These are phyloP conservation scores for Adansonia rubrostipa DNA, from an alignment of 441 rosid species.

Conservation along the genomic window DNA sequence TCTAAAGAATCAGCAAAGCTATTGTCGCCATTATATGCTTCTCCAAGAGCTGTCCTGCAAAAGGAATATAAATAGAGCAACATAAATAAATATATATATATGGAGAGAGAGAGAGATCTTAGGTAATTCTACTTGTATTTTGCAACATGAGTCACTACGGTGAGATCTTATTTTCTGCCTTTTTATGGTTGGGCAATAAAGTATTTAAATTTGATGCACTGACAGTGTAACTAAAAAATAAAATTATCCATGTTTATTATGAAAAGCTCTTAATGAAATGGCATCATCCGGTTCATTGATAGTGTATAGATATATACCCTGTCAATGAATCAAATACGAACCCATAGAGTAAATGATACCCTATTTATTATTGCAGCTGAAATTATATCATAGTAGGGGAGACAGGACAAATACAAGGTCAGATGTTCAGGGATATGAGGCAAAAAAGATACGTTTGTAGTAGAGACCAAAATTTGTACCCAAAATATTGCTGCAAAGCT, in stretches of 20 bases:
- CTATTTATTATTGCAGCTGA: background rate
- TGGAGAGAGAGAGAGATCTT: background rate
- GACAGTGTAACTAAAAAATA: no score
- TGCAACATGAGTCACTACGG: background rate
- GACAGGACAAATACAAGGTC: background rate
- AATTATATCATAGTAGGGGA: background rate
- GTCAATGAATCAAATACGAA: no score
- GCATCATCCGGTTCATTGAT: no score
- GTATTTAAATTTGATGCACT: no score
- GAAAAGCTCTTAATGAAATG: no score
- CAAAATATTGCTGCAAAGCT: background rate
- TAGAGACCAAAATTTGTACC: background rate
- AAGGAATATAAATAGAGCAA: conserved; percentile 14
- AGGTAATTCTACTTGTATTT: background rate
- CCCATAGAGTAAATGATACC: background rate
- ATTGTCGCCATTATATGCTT: conserved; percentile 69
- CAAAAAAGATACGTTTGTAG: background rate
- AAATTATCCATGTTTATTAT: no score
- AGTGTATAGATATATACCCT: no score
- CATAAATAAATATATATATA: background rate
- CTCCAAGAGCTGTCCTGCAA: conserved; percentile 70
- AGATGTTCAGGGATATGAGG: background rate
- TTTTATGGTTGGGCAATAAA: background rate
- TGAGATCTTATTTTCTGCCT: background rate
- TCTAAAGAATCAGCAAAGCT: conserved; percentile 75